phyloP scores from a whole-genome alignment of 139 green algal species.

The Haematococcus sp. region DNA sequence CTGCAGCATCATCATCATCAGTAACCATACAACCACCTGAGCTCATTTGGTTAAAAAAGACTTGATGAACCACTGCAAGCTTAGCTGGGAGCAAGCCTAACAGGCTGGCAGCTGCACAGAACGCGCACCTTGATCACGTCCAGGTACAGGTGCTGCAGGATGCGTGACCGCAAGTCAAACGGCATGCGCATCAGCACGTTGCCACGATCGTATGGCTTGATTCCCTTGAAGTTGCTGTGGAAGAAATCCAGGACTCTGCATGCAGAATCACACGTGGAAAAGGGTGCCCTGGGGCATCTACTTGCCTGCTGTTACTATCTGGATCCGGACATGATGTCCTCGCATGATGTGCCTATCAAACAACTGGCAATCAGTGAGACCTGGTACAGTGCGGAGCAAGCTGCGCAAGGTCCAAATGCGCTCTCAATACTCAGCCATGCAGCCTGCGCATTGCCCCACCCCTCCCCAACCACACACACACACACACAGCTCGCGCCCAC shows the following conservation, averaged over 20 bases:
- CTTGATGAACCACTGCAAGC: not conserved
- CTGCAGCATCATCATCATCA: not conserved
- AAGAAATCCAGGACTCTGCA: conserved; percentile 43
- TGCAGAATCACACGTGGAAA: not conserved
- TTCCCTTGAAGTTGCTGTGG: conserved; percentile 33
- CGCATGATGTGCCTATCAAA: not conserved
- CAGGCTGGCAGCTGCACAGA: not conserved
- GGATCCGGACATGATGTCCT: no score
- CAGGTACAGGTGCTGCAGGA: conserved; percentile 51
- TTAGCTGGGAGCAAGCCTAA: not conserved
- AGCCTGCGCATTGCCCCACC: not conserved
- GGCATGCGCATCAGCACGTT: conserved; percentile 38
- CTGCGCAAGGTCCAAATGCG: no score
- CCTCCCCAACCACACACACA: not conserved
- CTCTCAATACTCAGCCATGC: no score
- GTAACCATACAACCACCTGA: not conserved
- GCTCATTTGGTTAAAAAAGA: not conserved
- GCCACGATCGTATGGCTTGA: conserved; percentile 43
- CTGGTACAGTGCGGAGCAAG: no score
- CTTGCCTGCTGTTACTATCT: no score
- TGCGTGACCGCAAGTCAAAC: conserved; percentile 45
- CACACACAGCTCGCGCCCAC: conserved; percentile 12
- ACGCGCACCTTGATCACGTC: conserved; percentile 23
- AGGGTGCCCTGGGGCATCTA: no score
- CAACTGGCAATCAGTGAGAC: not conserved